These are phyloP conservation scores for Dryas drummondii DNA, from an alignment of 306 rosid genomes.

Conservation along the genomic window DNA sequence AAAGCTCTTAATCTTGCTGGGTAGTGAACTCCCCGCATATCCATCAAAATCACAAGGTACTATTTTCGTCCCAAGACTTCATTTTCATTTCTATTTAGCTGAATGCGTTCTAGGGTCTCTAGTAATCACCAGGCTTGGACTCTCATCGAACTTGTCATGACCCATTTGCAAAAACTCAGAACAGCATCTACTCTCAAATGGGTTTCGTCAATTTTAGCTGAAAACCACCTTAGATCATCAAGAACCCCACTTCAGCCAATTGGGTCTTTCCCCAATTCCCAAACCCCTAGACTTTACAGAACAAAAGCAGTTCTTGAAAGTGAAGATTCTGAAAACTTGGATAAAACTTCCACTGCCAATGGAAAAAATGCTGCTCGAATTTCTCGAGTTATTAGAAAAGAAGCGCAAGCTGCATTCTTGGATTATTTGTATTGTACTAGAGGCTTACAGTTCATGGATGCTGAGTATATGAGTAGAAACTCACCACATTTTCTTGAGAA, in stretches of 20 bases:
- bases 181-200: constrained; percentile 17
- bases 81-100: not conserved
- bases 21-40: not conserved
- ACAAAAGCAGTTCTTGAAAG: constrained; percentile 22
- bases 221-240: constrained; percentile 17
- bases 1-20: not conserved
- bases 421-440: constrained; percentile 78
- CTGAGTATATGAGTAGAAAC: constrained; percentile 74
- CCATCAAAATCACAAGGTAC: constrained; percentile 21
- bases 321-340: not conserved
- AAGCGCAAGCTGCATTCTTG: constrained; percentile 66
- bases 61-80: constrained; percentile 1
- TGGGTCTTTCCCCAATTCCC: constrained; percentile 25
- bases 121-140: not conserved
- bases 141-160: constrained; percentile 37
- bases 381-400: constrained; percentile 27
- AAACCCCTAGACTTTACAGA: constrained; percentile 43
- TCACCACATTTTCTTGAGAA: constrained; percentile 55
- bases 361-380: constrained; percentile 10
- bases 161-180: constrained; percentile 37
- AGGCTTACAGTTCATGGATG: constrained; percentile 58
- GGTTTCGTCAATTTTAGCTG: constrained; percentile 28
- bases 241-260: constrained; percentile 12
- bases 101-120: not conserved
- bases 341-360: not conserved